Conservation (phyloP, 306 rosid species). For the Quercus glauca region DNA sequence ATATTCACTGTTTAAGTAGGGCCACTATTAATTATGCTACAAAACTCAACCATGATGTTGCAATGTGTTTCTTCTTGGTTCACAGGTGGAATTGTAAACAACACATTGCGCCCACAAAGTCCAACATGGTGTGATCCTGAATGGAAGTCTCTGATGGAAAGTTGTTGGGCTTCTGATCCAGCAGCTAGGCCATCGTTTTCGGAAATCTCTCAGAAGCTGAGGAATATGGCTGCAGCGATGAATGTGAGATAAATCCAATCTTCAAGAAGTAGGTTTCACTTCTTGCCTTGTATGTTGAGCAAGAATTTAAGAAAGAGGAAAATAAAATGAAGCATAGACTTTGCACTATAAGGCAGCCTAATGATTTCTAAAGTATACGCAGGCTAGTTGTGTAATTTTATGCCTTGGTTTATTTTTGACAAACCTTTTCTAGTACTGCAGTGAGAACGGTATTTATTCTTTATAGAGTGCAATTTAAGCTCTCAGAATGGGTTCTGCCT, state of each 20-base stretch:
- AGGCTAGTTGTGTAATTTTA: conserved; percentile 45
- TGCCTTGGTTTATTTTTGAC: conserved; percentile 39
- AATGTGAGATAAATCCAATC: conserved; percentile 66
- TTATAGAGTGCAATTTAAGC: conserved; percentile 36
- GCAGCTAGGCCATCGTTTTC: conserved; percentile 82
- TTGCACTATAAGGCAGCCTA: conserved; percentile 42
- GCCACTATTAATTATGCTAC: background rate
- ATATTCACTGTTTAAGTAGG: background rate
- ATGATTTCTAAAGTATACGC: conserved; percentile 42
- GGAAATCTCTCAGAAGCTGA: conserved; percentile 90
- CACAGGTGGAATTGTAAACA: conserved; percentile 94
- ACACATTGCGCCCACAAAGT: conserved; percentile 77
- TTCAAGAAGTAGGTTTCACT: conserved; percentile 26
- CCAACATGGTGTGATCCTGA: conserved; percentile 99
- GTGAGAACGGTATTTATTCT: conserved; percentile 33
- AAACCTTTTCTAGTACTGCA: conserved; percentile 39
- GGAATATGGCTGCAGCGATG: conserved; percentile 96
- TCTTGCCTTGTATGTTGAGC: conserved; percentile 41
- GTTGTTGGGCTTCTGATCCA: conserved; percentile 94
- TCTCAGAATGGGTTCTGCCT: conserved; percentile 35
- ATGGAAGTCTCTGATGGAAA: conserved; percentile 96
- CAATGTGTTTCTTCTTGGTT: conserved; percentile 15
- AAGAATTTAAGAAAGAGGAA: conserved; percentile 41
- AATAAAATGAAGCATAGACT: conserved; percentile 45
- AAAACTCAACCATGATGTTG: background rate